Conservation (phyloP, 2,329 filamentous ascomycete genomes). For the Aciculosporium take region DNA sequence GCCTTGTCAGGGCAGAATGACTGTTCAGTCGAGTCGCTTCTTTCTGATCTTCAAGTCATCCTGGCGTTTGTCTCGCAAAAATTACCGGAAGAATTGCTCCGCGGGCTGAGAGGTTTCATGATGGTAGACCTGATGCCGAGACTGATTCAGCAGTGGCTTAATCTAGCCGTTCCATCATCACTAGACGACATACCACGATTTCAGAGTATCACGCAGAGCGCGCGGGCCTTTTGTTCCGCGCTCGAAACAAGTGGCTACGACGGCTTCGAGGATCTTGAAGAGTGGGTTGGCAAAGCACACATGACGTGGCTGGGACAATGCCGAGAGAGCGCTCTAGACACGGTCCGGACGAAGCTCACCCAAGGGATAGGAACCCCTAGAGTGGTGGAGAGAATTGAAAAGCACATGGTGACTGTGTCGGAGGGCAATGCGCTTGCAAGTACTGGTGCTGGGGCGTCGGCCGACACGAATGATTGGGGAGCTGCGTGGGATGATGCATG, state of each 20-base stretch:
- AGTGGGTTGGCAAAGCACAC: constrained; percentile 71
- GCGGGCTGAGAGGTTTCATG: constrained; percentile 52
- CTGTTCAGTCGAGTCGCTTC: constrained; percentile 33
- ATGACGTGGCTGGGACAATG: constrained; percentile 77
- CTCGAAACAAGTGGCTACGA: constrained; percentile 51
- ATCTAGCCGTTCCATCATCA: constrained; percentile 60
- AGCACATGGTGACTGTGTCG: constrained; percentile 54
- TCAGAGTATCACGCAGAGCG: constrained; percentile 51
- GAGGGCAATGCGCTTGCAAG: constrained; percentile 52
- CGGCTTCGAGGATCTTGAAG: constrained; percentile 46
- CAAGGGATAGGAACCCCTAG: constrained; percentile 52
- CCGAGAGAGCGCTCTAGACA: constrained; percentile 63
- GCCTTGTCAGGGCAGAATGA: constrained; percentile 28
- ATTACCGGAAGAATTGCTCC: constrained; percentile 40
- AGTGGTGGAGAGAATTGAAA: constrained; percentile 72
- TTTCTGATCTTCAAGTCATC: constrained; percentile 37
- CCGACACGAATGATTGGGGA: constrained; percentile 50
- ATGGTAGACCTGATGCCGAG: constrained; percentile 54
- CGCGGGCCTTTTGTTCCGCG: constrained; percentile 47
- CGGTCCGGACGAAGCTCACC: constrained; percentile 54
- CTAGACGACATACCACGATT: constrained; percentile 59
- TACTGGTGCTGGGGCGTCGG: constrained; percentile 31
- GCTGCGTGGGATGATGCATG: constrained; percentile 69
- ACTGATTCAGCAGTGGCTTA: constrained; percentile 61
- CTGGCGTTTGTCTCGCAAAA: constrained; percentile 37